Conservation (phyloP, 176 grass and related monocot genomes). For the Musa schizocarpa region DNA sequence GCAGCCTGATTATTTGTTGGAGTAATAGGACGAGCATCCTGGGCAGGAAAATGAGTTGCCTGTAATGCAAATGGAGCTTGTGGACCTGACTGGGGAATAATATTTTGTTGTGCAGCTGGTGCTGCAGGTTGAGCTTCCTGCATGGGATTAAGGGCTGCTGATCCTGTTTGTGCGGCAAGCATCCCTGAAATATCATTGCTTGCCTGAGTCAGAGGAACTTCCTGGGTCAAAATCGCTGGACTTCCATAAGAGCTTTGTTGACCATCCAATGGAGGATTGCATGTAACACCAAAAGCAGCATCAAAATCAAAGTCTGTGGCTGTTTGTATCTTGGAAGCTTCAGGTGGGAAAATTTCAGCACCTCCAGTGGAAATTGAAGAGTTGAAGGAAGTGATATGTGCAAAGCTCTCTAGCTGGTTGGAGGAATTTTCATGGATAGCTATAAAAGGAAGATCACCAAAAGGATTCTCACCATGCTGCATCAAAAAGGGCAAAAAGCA, state of each 20-base stretch:
- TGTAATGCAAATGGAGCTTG: conserved; percentile 30
- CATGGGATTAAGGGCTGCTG: conserved; percentile 21
- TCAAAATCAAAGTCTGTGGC: conserved; percentile 61
- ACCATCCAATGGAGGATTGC: conserved; percentile 18
- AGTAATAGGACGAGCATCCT: conserved; percentile 24
- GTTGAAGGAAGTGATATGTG: conserved; percentile 45
- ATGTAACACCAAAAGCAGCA: conserved; percentile 53
- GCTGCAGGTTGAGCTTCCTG: conserved; percentile 29
- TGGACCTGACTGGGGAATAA: conserved; percentile 34
- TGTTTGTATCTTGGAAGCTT: conserved; percentile 21
- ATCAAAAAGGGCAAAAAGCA: conserved; percentile 4
- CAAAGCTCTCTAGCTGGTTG: conserved; percentile 34
- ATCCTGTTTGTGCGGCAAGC: conserved; percentile 23
- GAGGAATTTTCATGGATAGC: conserved; percentile 42
- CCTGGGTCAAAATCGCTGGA: conserved; percentile 20
- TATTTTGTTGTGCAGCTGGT: conserved; percentile 25
- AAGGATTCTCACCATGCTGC: conserved; percentile 55
- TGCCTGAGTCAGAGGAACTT: not conserved
- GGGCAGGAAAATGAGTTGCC: not conserved
- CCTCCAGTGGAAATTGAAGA: conserved; percentile 11
- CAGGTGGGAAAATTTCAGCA: conserved; percentile 8
- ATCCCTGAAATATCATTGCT: not conserved
- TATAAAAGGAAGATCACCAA: conserved; percentile 81
- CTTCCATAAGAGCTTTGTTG: conserved; percentile 44
- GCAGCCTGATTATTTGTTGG: conserved; percentile 21